Conservation (phyloP, 176 grass and related monocot genomes). For the Cymbopogon citratus region DNA sequence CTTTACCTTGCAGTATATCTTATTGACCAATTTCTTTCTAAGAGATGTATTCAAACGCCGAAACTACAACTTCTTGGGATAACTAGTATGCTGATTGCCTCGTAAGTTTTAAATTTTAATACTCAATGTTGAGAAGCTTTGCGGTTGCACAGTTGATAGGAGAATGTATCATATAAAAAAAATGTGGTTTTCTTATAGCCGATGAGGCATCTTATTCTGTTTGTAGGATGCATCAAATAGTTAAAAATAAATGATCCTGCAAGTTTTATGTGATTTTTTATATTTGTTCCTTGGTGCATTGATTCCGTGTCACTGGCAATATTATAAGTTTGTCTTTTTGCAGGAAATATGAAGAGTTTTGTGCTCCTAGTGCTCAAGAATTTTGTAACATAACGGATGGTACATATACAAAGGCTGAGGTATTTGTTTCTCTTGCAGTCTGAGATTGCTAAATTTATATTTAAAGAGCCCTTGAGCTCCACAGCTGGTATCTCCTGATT, state of each 20-base stretch:
- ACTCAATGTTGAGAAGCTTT: neutral
- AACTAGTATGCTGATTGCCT: constrained; percentile 92
- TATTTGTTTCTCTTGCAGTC: constrained; percentile 32
- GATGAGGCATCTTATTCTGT: neutral
- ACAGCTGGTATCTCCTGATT: constrained; percentile 26
- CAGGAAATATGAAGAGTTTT: constrained; percentile 96
- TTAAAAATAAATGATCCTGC: neutral
- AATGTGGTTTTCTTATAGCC: neutral
- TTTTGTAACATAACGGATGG: constrained; percentile 86
- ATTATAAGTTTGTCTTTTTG: neutral
- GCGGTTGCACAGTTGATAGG: neutral
- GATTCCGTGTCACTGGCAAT: neutral
- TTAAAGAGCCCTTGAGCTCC: constrained; percentile 10
- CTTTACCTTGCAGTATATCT: constrained; percentile 83
- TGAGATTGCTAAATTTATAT: constrained; percentile 7
- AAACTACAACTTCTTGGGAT: constrained; percentile 84
- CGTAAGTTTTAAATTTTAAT: constrained; percentile 56
- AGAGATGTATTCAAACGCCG: constrained; percentile 59
- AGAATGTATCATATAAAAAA: constrained; percentile 6
- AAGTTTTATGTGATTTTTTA: neutral
- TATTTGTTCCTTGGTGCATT: neutral
- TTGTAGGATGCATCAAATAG: neutral
- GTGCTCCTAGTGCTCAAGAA: constrained; percentile 63
- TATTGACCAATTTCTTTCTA: constrained; percentile 75
- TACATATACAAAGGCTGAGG: constrained; percentile 71